Evolutionary conservation across 2,329 filamentous ascomycete genomes (phyloP), one percentile per base, ranked within the genome.

Genomic region (Verticillium dahliae): DNA sequence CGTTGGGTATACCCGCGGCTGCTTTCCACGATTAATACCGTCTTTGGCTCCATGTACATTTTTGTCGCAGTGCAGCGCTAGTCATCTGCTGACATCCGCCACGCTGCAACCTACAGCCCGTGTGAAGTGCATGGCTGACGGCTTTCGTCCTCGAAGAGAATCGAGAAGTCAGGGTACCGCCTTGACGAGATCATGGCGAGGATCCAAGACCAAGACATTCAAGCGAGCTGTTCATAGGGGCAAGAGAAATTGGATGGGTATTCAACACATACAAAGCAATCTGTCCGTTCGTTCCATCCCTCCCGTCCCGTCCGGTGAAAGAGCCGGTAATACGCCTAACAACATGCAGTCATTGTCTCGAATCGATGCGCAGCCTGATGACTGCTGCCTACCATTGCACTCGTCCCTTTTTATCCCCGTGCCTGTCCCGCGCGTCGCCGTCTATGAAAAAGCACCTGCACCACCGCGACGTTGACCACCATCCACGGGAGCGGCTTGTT

Each of bases 251-350:
- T 18, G 18, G 45, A 52, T 56, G 54, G 54, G 54, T 56, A 56
- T 56, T 56, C 54, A 56, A 56, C 54, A 56, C 54, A 56, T 56
- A 56, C 27, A 56, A 56, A 56, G 33, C 54, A 56, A 56, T 56
- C 33, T 35, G 54, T 56, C 54, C 33, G n/a, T 34, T 56, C 33
- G n/a, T 34, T 56, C 54, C 27, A 15, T 56, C 31, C 54, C 27
- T 56, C 54, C 54, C 15, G 54, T 14, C 54, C 33, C 27, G 22
- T 34, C 52, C 54, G 33, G 54, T 35, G 6, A 35, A 56, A 6
- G n/a, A 34, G 15, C 27, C 54, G 27, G 54, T 56, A 31, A 34
- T 56, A 35, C 54, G 54, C 54, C 54, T 18, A 56, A 56, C 9
- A 56, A 56, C 45, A 52, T 52, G 54, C 54, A 56, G 54, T 56